These are phyloP conservation scores for Neonectria punicea DNA, from an alignment of 2,329 filamentous ascomycete genomes.

Conservation along the genomic window DNA sequence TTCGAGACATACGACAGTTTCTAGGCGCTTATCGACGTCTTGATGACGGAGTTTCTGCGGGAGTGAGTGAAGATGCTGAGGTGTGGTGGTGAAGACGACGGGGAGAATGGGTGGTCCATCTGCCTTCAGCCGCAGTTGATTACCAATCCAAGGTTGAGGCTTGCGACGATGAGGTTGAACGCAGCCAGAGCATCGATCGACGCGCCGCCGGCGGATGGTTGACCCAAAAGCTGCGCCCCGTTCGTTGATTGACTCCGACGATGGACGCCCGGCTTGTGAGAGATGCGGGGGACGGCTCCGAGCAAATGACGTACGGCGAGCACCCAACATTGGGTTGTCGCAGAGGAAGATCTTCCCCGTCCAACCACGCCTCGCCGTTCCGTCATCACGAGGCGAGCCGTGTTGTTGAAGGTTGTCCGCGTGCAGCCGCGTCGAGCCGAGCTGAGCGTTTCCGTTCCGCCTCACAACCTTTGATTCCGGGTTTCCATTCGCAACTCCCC, in stretches of 20 bases:
- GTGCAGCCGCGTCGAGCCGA: constrained; percentile 41
- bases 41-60: not conserved
- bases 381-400: constrained; percentile 5
- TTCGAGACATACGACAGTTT: constrained; percentile 11
- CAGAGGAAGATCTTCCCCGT: not conserved
- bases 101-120: not conserved
- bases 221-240: constrained; percentile 6
- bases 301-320: constrained; percentile 10
- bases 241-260: constrained; percentile 3
- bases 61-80: not conserved
- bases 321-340: not conserved
- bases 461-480: not conserved
- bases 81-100: not conserved
- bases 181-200: not conserved
- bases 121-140: constrained; percentile 13
- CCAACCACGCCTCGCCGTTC: not conserved
- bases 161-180: not conserved
- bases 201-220: not conserved
- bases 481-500: not conserved
- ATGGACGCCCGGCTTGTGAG: constrained; percentile 13
- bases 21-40: constrained; percentile 6
- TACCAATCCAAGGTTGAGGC: not conserved
- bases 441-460: constrained; percentile 11
- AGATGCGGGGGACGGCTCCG: not conserved
- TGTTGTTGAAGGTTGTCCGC: constrained; percentile 17